These are phyloP conservation scores for Phialemonium atrogriseum DNA, from an alignment of 2,329 filamentous ascomycete genomes.

Conservation along the genomic window DNA sequence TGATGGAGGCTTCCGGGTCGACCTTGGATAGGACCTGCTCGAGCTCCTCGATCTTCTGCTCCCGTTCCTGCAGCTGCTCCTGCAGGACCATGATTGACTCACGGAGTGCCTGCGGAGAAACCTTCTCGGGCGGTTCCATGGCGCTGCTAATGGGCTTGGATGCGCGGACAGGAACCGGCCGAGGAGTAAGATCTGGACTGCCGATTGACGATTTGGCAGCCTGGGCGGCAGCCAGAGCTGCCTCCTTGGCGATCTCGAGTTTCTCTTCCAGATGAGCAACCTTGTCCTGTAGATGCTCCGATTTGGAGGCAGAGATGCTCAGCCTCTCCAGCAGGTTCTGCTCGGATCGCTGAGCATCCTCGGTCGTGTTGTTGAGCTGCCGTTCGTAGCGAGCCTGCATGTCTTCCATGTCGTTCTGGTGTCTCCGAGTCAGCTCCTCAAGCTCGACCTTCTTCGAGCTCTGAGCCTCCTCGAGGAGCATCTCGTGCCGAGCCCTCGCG, in stretches of 20 bases:
- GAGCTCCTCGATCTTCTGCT: constrained; percentile 80
- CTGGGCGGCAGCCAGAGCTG: constrained; percentile 72
- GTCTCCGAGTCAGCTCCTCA: constrained; percentile 44
- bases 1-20: constrained; percentile 70
- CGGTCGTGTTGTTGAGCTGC: constrained; percentile 61
- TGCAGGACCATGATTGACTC: constrained; percentile 96
- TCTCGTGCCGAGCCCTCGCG: constrained; percentile 70
- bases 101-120: constrained; percentile 87
- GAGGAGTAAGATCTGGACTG: constrained; percentile 17
- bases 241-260: constrained; percentile 80
- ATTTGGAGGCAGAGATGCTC: constrained; percentile 73
- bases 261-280: constrained; percentile 81
- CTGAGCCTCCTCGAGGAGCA: constrained; percentile 74
- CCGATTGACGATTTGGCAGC: constrained; percentile 53
- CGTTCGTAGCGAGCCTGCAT: constrained; percentile 67
- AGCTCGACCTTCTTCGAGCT: constrained; percentile 54
- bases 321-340: constrained; percentile 74
- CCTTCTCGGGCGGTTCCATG: constrained; percentile 64
- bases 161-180: constrained; percentile 21
- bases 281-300: constrained; percentile 78
- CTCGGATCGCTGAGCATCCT: constrained; percentile 77
- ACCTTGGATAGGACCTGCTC: constrained; percentile 61
- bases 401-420: constrained; percentile 65
- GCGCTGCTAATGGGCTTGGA: constrained; percentile 22
- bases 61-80: constrained; percentile 91